Evolutionary conservation across 2,329 filamentous ascomycete species (phyloP).

Genomic region (Epichloe hybrida): DNA sequence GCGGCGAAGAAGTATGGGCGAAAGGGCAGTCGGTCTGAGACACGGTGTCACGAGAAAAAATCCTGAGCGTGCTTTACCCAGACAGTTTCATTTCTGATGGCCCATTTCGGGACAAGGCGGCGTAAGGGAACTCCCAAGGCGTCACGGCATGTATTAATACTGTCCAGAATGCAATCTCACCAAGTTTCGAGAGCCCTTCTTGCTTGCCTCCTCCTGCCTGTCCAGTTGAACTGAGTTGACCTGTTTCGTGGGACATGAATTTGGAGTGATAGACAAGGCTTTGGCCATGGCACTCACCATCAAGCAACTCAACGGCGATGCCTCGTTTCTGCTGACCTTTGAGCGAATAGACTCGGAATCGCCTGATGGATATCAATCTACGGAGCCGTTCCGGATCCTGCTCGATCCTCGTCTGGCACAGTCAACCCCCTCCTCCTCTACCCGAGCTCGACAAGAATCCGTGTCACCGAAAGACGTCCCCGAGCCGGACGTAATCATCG

Average conservation of each 20-base stretch:
- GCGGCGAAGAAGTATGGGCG: background rate
- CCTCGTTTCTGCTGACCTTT: constrained; percentile 52
- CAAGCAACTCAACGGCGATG: constrained; percentile 50
- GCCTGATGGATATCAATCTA: background rate
- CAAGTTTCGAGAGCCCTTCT: background rate
- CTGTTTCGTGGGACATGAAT: background rate
- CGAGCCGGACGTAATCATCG: constrained; percentile 31
- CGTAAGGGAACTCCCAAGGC: too few relatives aligned
- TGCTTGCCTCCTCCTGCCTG: background rate
- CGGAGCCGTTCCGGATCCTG: constrained; percentile 48
- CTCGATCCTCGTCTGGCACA: constrained; percentile 60
- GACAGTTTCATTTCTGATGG: background rate
- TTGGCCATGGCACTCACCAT: constrained; percentile 46
- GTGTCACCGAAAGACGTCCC: constrained; percentile 33
- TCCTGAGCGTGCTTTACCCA: background rate
- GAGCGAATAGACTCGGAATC: constrained; percentile 30
- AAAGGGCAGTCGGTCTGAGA: background rate
- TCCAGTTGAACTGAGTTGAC: too few relatives aligned
- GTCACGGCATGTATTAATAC: background rate
- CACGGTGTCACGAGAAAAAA: background rate
- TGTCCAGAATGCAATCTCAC: background rate
- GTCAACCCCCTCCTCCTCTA: constrained; percentile 20
- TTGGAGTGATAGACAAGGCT: background rate
- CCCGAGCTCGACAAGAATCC: constrained; percentile 40
- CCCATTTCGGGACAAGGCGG: background rate